These are phyloP conservation scores for Corynespora cassiicola DNA, from an alignment of 2,329 filamentous ascomycete genomes.

Conservation along the genomic window DNA sequence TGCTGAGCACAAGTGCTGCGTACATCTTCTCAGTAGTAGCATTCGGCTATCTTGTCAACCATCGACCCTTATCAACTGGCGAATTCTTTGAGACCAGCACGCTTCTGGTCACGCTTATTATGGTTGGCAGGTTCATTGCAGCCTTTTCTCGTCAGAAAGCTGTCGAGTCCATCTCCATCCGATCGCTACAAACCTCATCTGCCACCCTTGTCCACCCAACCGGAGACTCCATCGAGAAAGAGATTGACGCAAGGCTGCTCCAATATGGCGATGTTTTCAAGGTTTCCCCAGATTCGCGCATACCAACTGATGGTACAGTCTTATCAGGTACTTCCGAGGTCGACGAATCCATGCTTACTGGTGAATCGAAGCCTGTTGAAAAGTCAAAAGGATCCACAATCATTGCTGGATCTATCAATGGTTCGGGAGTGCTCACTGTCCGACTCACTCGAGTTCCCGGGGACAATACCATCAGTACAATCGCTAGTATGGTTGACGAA, in stretches of 20 bases:
- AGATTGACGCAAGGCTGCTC: constrained; percentile 71
- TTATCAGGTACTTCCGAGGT: constrained; percentile 68
- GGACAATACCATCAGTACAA: constrained; percentile 74
- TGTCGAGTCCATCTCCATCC: constrained; percentile 57
- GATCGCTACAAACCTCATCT: constrained; percentile 63
- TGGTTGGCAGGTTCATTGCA: constrained; percentile 57
- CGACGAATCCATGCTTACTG: constrained; percentile 80
- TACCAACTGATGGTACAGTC: constrained; percentile 75
- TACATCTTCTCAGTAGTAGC: constrained; percentile 66
- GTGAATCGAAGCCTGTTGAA: constrained; percentile 67
- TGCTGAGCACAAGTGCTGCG: constrained; percentile 70
- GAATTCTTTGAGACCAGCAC: constrained; percentile 64
- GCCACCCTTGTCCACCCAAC: constrained; percentile 61
- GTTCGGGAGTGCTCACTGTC: constrained; percentile 57
- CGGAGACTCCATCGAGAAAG: constrained; percentile 41
- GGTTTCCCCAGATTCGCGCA: constrained; percentile 62
- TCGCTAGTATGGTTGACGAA: constrained; percentile 74
- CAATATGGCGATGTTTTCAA: constrained; percentile 75
- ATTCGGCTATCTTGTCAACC: constrained; percentile 49
- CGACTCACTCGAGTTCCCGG: constrained; percentile 67
- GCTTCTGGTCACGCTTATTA: constrained; percentile 60
- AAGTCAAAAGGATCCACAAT: constrained; percentile 62
- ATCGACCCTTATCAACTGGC: constrained; percentile 47
- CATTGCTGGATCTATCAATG: constrained; percentile 69
- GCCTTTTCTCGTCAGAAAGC: constrained; percentile 58